Percentiles rank a stretch among this genome's conserved stretches.
Evolutionary conservation across 75 land plant genomes (phyloP).

Genomic region (Pseudotsuga menziesii): DNA sequence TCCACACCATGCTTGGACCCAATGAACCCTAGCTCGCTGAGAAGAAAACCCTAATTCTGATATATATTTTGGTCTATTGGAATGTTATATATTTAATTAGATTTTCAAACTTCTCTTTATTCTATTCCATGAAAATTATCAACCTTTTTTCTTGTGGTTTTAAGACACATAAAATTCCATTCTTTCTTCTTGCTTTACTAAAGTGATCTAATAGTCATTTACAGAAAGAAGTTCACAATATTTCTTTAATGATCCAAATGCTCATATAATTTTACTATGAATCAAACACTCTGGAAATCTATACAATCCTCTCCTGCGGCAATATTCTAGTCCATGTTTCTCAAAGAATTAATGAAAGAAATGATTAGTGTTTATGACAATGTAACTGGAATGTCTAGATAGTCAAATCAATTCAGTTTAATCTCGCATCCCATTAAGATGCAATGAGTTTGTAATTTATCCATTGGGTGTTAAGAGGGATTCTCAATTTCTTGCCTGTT

Average conservation of each 20-base stretch:
- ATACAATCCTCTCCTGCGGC: not conserved
- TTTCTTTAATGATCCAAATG: not conserved
- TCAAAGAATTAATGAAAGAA: not conserved
- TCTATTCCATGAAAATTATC: no score
- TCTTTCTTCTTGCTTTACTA: not conserved
- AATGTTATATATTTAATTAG: no score
- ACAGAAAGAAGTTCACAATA: no score
- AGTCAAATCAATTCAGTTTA: not conserved
- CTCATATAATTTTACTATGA: not conserved
- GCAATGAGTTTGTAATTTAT: not conserved
- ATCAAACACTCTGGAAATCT: not conserved
- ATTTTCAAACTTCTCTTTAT: no score
- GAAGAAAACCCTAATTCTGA: no score
- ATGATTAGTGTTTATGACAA: not conserved
- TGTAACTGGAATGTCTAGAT: not conserved
- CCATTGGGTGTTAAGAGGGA: not conserved
- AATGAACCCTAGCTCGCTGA: no score
- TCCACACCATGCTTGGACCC: no score
- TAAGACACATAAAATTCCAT: no score
- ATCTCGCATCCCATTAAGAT: not conserved
- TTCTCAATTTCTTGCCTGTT: slow-evolving; percentile 58
- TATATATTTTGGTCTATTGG: no score
- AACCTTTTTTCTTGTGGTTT: no score
- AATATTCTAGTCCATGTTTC: not conserved
- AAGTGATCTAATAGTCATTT: not conserved